Evolutionary conservation across 2,329 filamentous ascomycete species (phyloP).

Genomic region (Cercospora nicotianae): DNA sequence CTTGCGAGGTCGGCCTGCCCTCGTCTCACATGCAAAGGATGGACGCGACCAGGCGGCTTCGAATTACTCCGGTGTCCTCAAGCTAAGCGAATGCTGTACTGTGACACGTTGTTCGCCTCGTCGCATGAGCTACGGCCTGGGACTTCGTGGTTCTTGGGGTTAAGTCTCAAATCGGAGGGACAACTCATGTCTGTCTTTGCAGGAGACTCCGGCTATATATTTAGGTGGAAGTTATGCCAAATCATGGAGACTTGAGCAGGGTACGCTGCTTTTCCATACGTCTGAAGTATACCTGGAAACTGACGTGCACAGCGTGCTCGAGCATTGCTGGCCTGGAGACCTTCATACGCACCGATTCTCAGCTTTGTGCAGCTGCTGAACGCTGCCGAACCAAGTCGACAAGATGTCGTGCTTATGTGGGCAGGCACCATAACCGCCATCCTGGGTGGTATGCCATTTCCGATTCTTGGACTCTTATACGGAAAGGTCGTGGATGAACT

Average conservation of each 20-base stretch:
- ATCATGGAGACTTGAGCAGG: background rate
- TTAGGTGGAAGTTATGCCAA: background rate
- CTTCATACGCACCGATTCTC: background rate
- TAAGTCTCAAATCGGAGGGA: background rate
- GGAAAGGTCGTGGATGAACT: slow-evolving; percentile 5
- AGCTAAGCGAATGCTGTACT: background rate
- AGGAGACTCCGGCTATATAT: background rate
- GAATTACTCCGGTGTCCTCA: background rate
- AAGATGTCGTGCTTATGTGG: slow-evolving; percentile 9
- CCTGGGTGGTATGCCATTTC: slow-evolving; percentile 3
- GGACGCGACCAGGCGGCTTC: background rate
- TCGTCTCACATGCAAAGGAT: background rate
- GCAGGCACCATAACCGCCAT: background rate
- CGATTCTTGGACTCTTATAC: background rate
- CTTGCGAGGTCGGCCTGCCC: slow-evolving; percentile 2
- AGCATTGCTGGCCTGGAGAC: slow-evolving; percentile 5
- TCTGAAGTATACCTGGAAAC: background rate
- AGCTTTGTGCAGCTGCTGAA: background rate
- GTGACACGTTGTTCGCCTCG: background rate
- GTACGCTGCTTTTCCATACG: background rate
- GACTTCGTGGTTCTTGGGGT: background rate
- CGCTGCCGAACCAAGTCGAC: slow-evolving; percentile 6
- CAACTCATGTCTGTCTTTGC: background rate
- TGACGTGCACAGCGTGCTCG: background rate
- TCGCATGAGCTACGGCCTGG: background rate